phyloP scores from a whole-genome alignment of 148 eudicot genomes.

The Rhododendron griersonianum region DNA sequence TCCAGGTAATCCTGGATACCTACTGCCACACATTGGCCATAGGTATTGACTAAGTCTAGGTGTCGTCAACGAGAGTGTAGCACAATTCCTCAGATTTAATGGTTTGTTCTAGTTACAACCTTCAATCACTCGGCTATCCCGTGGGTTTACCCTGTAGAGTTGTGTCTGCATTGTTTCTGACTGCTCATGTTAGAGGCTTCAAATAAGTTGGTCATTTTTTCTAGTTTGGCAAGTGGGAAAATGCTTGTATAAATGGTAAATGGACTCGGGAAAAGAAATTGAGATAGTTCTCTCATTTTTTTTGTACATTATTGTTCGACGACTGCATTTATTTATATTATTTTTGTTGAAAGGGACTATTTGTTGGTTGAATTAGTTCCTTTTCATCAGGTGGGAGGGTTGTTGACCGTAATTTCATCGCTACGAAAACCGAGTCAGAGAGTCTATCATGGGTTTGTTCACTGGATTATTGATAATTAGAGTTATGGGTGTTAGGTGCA shows the following conservation, averaged over 20 bases:
- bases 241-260: background rate
- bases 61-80: background rate
- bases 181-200: background rate
- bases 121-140: background rate
- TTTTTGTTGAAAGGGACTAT: background rate
- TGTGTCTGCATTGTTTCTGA: background rate
- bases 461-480: background rate
- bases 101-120: background rate
- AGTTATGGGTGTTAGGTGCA: background rate
- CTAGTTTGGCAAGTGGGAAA: background rate
- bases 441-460: background rate
- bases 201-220: constrained; percentile 3
- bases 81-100: background rate
- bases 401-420: background rate
- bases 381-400: constrained; percentile 5
- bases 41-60: background rate
- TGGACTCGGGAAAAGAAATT: background rate
- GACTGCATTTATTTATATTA: background rate
- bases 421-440: constrained; percentile 1
- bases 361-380: background rate
- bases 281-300: background rate
- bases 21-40: background rate
- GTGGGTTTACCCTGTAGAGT: background rate
- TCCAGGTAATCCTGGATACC: background rate
- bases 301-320: background rate